Percentiles rank a stretch among this genome's conserved stretches.
phyloP scores from a whole-genome alignment of 331 rosid species.

The Prunus yedoensis region DNA sequence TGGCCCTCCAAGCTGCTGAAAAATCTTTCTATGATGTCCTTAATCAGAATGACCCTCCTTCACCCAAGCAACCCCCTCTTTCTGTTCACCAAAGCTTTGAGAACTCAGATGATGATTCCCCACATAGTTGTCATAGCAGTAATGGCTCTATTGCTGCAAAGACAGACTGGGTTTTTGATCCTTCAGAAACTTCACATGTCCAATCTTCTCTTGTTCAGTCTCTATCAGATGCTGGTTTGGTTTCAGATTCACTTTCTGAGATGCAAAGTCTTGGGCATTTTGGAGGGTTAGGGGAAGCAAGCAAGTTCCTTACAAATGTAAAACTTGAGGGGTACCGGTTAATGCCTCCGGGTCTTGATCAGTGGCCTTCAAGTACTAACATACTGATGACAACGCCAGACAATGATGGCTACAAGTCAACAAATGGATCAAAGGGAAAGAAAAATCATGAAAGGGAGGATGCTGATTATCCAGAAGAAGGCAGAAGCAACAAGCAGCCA shows the following conservation, averaged over 20 bases:
- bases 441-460: constrained; percentile 38
- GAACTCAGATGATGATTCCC: constrained; percentile 13
- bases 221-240: background rate
- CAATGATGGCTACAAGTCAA: background rate
- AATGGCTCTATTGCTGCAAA: background rate
- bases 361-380: background rate
- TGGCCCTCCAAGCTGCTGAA: constrained; percentile 84
- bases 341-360: constrained; percentile 1
- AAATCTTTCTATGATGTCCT: constrained; percentile 75
- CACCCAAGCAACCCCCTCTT: background rate
- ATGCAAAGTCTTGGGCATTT: constrained; percentile 22
- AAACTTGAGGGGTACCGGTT: constrained; percentile 8
- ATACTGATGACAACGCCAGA: background rate
- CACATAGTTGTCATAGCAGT: background rate
- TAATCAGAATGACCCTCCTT: constrained; percentile 43
- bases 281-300: constrained; percentile 15
- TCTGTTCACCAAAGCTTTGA: constrained; percentile 1
- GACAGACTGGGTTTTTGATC: background rate
- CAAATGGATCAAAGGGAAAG: constrained; percentile 43
- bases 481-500: constrained; percentile 57
- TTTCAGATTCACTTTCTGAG: constrained; percentile 28
- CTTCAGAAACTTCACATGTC: background rate
- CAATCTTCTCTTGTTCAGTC: constrained; percentile 5
- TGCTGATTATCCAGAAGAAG: constrained; percentile 33
- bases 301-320: background rate